Evolutionary conservation across 2,329 filamentous ascomycete species (phyloP).

Genomic region (Epicoccum nigrum): DNA sequence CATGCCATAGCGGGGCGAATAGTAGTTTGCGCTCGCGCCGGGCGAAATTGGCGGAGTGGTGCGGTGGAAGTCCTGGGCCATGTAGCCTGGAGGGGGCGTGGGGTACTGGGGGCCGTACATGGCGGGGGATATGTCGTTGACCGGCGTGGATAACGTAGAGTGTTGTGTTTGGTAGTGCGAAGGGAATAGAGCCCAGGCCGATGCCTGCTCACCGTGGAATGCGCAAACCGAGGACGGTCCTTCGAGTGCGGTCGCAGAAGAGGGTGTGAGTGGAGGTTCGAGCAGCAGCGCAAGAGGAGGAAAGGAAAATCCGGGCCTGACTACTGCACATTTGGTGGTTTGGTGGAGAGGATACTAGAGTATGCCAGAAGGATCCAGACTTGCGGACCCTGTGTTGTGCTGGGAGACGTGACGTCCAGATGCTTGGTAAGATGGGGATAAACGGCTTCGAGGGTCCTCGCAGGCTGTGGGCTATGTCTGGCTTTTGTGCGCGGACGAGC

Average conservation of each 20-base stretch:
- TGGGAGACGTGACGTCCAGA: conserved; percentile 30
- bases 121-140: conserved; percentile 3
- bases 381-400: conserved; percentile 22
- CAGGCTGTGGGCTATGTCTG: conserved; percentile 28
- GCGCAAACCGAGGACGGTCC: conserved; percentile 38
- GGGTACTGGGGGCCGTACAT: conserved; percentile 44
- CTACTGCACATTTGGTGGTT: conserved; percentile 46
- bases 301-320: conserved; percentile 37
- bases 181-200: conserved; percentile 32
- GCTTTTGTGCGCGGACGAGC: conserved; percentile 25
- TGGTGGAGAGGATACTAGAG: conserved; percentile 20
- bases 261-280: conserved; percentile 31
- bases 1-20: conserved; percentile 60
- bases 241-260: conserved; percentile 28
- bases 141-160: neutral
- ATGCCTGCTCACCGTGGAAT: conserved; percentile 44
- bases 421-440: conserved; percentile 37
- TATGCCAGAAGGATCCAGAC: conserved; percentile 46
- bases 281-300: conserved; percentile 41
- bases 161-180: conserved; percentile 6
- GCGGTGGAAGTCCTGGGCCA: conserved; percentile 46
- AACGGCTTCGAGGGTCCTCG: conserved; percentile 21
- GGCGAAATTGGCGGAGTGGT: conserved; percentile 54
- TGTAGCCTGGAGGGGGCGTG: conserved; percentile 46
- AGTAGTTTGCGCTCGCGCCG: conserved; percentile 55